These are phyloP conservation scores for Ambrosia trifida DNA, from an alignment of 129 eudicot species.

Conservation along the genomic window DNA sequence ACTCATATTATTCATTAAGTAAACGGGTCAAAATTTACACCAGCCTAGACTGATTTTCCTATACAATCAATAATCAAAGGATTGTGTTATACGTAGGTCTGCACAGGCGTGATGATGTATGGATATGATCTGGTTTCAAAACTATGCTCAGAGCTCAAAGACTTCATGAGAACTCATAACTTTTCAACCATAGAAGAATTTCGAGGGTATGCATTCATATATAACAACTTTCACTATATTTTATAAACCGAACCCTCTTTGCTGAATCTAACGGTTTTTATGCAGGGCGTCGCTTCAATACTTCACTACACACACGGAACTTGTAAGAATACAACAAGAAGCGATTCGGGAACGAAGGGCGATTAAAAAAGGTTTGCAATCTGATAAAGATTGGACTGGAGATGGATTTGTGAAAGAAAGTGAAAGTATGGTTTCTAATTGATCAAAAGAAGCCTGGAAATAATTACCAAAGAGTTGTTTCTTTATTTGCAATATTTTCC, in stretches of 20 bases:
- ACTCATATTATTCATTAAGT: neutral
- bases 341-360: slow-evolving; percentile 75
- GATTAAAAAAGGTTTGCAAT: slow-evolving; percentile 68
- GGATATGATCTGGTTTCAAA: slow-evolving; percentile 78
- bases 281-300: slow-evolving; percentile 79
- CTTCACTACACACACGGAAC: slow-evolving; percentile 88
- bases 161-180: slow-evolving; percentile 92
- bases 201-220: slow-evolving; percentile 63
- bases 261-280: neutral
- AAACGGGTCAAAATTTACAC: neutral
- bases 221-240: neutral
- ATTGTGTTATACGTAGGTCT: slow-evolving; percentile 53
- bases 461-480: neutral
- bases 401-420: slow-evolving; percentile 45
- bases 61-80: neutral
- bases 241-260: neutral
- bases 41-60: too few relatives aligned
- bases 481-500: neutral
- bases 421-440: slow-evolving; percentile 70
- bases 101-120: slow-evolving; percentile 98
- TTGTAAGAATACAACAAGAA: slow-evolving; percentile 85
- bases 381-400: slow-evolving; percentile 98
- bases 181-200: slow-evolving; percentile 91
- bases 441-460: slow-evolving; percentile 10
- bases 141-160: slow-evolving; percentile 87